Evolutionary conservation across 495 filamentous ascomycete species (phyloP).

Genomic region (Baudoinia panamericana): DNA sequence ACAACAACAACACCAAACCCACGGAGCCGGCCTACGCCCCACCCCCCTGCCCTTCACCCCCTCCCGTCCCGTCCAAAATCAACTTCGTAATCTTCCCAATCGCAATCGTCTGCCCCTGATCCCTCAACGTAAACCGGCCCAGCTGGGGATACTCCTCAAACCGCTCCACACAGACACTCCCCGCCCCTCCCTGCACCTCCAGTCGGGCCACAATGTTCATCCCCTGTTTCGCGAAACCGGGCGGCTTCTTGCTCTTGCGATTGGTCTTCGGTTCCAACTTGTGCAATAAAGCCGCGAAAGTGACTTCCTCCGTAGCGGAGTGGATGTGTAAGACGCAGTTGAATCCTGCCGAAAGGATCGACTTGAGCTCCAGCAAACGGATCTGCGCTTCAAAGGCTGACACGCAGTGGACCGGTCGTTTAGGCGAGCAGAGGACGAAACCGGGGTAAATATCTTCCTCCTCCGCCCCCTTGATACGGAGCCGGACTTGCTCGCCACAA

Average conservation of each 20-base stretch:
- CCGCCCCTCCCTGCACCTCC: constrained; percentile 71
- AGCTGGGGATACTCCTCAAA: constrained; percentile 92
- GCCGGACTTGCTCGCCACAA: constrained; percentile 87
- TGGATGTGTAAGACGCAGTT: constrained; percentile 83
- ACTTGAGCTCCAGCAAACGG: constrained; percentile 86
- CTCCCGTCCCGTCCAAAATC: constrained; percentile 19
- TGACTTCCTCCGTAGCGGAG: constrained; percentile 91
- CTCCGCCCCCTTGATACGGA: constrained; percentile 85
- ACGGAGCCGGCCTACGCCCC: neutral
- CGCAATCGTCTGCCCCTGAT: constrained; percentile 44
- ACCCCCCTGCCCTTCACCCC: constrained; percentile 1
- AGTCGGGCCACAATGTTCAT: constrained; percentile 87
- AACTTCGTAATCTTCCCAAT: constrained; percentile 30
- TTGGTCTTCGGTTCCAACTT: constrained; percentile 95
- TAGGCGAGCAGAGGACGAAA: constrained; percentile 87
- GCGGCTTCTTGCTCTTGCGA: constrained; percentile 81
- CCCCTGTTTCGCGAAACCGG: constrained; percentile 82
- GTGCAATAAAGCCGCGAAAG: constrained; percentile 72
- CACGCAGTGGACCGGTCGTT: constrained; percentile 84
- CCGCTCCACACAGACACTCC: constrained; percentile 77
- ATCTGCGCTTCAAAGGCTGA: constrained; percentile 91
- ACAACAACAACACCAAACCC: neutral
- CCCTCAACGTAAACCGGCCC: constrained; percentile 86
- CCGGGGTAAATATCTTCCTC: constrained; percentile 97
- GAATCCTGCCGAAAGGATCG: constrained; percentile 79